Evolutionary conservation across 805 yeast species (phyloP).

Genomic region (Saturnispora dispora): DNA sequence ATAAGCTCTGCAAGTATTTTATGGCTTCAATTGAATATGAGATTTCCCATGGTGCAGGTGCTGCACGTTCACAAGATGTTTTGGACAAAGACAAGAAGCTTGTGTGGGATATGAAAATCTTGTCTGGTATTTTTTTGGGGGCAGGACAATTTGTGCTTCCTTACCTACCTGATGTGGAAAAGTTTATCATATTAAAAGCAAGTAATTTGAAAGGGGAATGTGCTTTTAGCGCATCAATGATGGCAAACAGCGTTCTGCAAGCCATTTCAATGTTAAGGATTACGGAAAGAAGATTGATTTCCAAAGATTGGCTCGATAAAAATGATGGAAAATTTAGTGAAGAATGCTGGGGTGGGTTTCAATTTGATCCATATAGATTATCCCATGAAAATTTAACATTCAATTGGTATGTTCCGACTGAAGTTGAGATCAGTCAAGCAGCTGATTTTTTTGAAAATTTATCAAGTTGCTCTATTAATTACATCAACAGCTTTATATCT

Average conservation of each 20-base stretch:
- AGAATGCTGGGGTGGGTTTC: conserved; percentile 69
- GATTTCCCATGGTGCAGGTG: conserved; percentile 78
- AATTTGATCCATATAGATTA: conserved; percentile 46
- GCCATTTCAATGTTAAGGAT: conserved; percentile 55
- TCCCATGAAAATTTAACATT: conserved; percentile 41
- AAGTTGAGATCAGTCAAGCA: conserved; percentile 50
- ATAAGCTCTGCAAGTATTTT: conserved; percentile 35
- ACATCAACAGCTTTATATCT: conserved; percentile 44
- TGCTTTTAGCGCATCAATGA: conserved; percentile 46
- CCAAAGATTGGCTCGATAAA: conserved; percentile 33
- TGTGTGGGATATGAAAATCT: conserved; percentile 58
- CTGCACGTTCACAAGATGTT: conserved; percentile 52
- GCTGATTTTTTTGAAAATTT: conserved; percentile 46
- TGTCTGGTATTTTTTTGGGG: conserved; percentile 63
- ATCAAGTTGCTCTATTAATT: conserved; percentile 33
- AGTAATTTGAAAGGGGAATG: conserved; percentile 44
- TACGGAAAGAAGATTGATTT: conserved; percentile 44
- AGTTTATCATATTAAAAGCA: conserved; percentile 41
- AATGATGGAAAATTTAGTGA: conserved; percentile 33
- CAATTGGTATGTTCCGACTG: conserved; percentile 68
- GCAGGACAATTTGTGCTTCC: conserved; percentile 45
- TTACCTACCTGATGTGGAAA: conserved; percentile 36
- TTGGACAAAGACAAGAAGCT: conserved; percentile 72
- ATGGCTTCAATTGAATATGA: conserved; percentile 52
- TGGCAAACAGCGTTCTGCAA: conserved; percentile 54